phyloP scores from a whole-genome alignment of 257 asterid genomes.

The Penstemon barbatus region DNA sequence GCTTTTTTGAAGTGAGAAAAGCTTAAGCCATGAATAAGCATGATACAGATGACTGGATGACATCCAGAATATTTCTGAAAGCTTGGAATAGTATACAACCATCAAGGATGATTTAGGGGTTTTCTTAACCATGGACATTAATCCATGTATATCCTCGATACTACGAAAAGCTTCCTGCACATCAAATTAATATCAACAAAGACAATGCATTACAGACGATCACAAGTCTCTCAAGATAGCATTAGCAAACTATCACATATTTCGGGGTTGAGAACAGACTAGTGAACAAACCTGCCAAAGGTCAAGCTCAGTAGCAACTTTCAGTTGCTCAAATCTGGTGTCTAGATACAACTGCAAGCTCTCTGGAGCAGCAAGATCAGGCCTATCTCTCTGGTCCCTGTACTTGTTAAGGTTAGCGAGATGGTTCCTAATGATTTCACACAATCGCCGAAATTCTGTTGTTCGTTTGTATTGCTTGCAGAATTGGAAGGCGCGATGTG shows the following conservation, averaged over 20 bases:
- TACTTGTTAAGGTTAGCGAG: slow-evolving; percentile 89
- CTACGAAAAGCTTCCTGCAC: slow-evolving; percentile 91
- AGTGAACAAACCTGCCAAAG: slow-evolving; percentile 85
- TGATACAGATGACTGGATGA: slow-evolving; percentile 88
- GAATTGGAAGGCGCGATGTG: slow-evolving; percentile 95
- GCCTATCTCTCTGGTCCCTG: slow-evolving; percentile 94
- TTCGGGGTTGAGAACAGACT: slow-evolving; percentile 5
- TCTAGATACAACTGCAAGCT: slow-evolving; percentile 90
- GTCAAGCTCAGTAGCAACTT: slow-evolving; percentile 86
- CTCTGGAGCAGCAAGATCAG: slow-evolving; percentile 88
- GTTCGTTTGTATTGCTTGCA: slow-evolving; percentile 94
- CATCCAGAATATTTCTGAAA: slow-evolving; percentile 88
- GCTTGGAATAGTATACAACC: slow-evolving; percentile 89
- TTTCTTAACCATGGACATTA: slow-evolving; percentile 88
- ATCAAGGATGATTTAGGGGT: slow-evolving; percentile 81
- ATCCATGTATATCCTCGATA: slow-evolving; percentile 80
- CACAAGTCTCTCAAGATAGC: background rate
- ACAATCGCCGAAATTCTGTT: slow-evolving; percentile 85
- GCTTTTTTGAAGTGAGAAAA: slow-evolving; percentile 82
- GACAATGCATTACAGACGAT: slow-evolving; percentile 5
- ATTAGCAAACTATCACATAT: background rate
- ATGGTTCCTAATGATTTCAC: slow-evolving; percentile 91
- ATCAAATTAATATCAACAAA: slow-evolving; percentile 9
- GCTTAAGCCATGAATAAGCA: slow-evolving; percentile 98
- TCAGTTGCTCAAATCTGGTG: slow-evolving; percentile 91